Evolutionary conservation across 345 rosid species (phyloP), one percentile per base, ranked within the genome.

Genomic region (Dovyalis caffra): DNA sequence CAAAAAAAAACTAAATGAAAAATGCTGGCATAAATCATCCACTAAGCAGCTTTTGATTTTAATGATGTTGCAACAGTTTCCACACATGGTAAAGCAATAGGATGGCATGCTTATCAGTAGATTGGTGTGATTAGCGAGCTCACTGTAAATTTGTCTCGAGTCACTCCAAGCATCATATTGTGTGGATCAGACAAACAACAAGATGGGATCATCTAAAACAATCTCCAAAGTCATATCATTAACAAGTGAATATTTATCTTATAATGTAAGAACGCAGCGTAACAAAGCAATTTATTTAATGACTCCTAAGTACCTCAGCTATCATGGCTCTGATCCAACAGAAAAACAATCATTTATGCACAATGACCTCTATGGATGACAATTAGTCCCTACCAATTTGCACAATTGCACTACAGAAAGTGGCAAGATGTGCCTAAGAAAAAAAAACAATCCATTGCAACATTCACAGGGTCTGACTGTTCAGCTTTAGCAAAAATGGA

Each of bases 71-170:
- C 45, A 68, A 25, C 68, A 10, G n/a, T 70, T 61, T 26, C 26
- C 37, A 26, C 31, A 78, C 3, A n/a, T n/a, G n/a, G n/a, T n/a
- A n/a, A n/a, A n/a, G n/a, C n/a, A n/a, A n/a, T n/a, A n/a, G n/a
- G n/a, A n/a, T n/a, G n/a, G n/a, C 60, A 69, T 51, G 21, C 8
- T 56, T 47, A 76, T 29, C 69, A 70, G 58, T 68, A 45, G 3
- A 45, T 12, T 21, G 29, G 21, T 0, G n/a, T 20, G 26, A 29
- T 28, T 28, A 72, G 58, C 58, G 37, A 33, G 5, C 8, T 29
- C 47, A 63, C 61, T 16, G 34, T 63, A 20, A 62, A 40, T 7
- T 16, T 66, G 67, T 16, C 28, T 38, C 18, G 20, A 16, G 9
- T 10, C 15, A 8, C 49, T n/a, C 31, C 9, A 57, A 32, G 20